Evolutionary conservation across 345 rosid species (phyloP).

Genomic region (Excoecaria cochinchinensis): DNA sequence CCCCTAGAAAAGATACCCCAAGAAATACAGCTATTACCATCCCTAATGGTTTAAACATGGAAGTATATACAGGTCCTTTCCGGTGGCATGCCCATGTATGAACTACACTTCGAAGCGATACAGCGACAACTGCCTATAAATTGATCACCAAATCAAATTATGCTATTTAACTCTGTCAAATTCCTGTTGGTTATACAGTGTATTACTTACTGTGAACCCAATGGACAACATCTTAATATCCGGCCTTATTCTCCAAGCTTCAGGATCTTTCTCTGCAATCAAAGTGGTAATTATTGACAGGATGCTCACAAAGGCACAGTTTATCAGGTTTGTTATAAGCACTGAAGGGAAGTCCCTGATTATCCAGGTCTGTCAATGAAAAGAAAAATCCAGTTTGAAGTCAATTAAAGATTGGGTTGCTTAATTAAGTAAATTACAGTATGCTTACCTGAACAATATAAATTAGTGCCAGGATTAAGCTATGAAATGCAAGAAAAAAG

Average conservation of each 20-base stretch:
- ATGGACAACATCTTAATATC: conserved; percentile 6
- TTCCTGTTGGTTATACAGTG: not conserved
- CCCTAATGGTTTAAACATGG: conserved; percentile 31
- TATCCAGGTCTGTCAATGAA: conserved; percentile 14
- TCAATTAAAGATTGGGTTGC: not conserved
- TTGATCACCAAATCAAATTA: not conserved
- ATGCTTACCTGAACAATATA: conserved; percentile 25
- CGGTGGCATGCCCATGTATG: conserved; percentile 33
- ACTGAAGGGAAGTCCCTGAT: conserved; percentile 12
- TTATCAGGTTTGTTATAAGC: not conserved
- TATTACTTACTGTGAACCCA: conserved; percentile 6
- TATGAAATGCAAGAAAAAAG: conserved; percentile 20
- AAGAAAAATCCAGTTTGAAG: not conserved
- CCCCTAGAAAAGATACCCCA: conserved; percentile 38
- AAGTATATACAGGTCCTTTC: conserved; percentile 27
- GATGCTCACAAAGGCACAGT: conserved; percentile 20
- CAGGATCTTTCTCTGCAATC: conserved; percentile 24
- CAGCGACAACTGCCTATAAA: conserved; percentile 27
- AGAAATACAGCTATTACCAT: conserved; percentile 27
- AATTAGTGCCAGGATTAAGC: conserved; percentile 2
- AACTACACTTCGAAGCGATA: conserved; percentile 23
- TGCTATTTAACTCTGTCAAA: not conserved
- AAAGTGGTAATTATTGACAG: conserved; percentile 24
- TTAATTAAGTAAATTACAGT: not conserved
- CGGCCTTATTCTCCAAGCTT: conserved; percentile 19